Base-by-base conservation (phyloP, 1,139 yeast species). In the Kurtzmaniella quercitrusa region DNA sequence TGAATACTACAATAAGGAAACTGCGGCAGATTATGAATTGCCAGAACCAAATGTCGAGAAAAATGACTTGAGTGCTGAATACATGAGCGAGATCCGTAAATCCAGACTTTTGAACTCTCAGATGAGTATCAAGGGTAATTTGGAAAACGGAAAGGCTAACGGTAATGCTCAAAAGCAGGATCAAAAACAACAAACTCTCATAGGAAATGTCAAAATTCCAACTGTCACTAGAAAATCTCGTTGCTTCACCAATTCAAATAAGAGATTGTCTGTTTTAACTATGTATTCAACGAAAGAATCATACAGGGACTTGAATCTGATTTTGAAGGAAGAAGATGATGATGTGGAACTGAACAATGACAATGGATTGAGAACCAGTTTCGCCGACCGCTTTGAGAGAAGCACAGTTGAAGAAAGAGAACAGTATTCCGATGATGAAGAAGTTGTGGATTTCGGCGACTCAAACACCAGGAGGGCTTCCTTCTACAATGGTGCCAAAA, bases 261-360 rank as follows among this genome's bases (percentile, higher is more conserved):
- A 82, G 62, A 73, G 93, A 54, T 66, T 83, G 40, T 82, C 88
- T 17, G 85, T 84, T 9, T 61, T 84, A 42, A 82, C 89, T 1
- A 67, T 83, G 63, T 81, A 82, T 51, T 83, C 89, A 1, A 80
- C 89, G 2, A 81, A 75, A 48, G 80, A 74, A 43, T 81, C 88
- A 0, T 83, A 76, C 52, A 75, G 74, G 36, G 83, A 84, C 55
- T 68, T 84, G 56, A 78, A 76, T 44, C 72, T 80, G 8, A 74
- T 79, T 41, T 60, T 82, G 48, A 71, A 71, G 40, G 63, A 61
- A 15, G 66, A 63, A 9, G 23, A 21, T 21, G 33, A 28, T 8
- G 33, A 28, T 11, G 15, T 6, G 8, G 34, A 5, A 12, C 50
- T 47, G 18, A 66, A 62, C 28, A 60, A 60, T n/a, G 62, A 61